Conservation (phyloP, 179 eudicot genomes). For the Silene noctiflora region DNA sequence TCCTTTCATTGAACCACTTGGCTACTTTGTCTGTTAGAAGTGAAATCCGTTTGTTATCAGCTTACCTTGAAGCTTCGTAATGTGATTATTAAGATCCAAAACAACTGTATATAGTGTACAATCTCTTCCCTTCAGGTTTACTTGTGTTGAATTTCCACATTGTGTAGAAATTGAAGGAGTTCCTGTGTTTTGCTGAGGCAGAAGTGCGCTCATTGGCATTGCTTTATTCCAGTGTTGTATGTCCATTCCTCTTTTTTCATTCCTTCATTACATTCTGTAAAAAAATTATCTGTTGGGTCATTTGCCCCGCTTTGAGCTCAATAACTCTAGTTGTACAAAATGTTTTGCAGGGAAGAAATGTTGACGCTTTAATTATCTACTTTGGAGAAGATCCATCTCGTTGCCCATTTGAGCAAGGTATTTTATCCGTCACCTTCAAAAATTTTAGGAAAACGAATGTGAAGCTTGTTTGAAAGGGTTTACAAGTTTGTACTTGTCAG, state of each 20-base stretch:
- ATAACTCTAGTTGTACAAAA: background rate
- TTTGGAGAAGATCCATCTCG: constrained; percentile 95
- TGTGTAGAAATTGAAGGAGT: constrained; percentile 64
- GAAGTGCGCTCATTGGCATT: constrained; percentile 80
- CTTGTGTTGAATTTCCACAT: background rate
- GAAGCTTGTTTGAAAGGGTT: background rate
- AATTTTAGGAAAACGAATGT: background rate
- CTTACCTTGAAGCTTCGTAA: too few relatives aligned
- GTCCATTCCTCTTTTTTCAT: constrained; percentile 21
- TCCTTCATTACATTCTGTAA: background rate
- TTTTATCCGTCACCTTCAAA: constrained; percentile 20
- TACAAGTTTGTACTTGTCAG: too few relatives aligned
- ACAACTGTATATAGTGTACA: background rate
- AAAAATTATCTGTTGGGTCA: background rate
- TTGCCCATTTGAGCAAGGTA: constrained; percentile 94
- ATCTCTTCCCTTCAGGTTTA: background rate
- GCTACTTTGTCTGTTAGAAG: too few relatives aligned
- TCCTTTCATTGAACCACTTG: too few relatives aligned
- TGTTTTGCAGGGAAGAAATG: constrained; percentile 64
- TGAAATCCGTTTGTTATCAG: too few relatives aligned
- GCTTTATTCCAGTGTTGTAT: constrained; percentile 74
- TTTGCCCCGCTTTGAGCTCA: constrained; percentile 2
- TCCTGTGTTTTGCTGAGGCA: constrained; percentile 75
- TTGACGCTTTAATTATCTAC: constrained; percentile 73
- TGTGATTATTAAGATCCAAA: too few relatives aligned